These are phyloP conservation scores for Pleurostoma richardsiae DNA, from an alignment of 2,329 filamentous ascomycete species.

Conservation along the genomic window DNA sequence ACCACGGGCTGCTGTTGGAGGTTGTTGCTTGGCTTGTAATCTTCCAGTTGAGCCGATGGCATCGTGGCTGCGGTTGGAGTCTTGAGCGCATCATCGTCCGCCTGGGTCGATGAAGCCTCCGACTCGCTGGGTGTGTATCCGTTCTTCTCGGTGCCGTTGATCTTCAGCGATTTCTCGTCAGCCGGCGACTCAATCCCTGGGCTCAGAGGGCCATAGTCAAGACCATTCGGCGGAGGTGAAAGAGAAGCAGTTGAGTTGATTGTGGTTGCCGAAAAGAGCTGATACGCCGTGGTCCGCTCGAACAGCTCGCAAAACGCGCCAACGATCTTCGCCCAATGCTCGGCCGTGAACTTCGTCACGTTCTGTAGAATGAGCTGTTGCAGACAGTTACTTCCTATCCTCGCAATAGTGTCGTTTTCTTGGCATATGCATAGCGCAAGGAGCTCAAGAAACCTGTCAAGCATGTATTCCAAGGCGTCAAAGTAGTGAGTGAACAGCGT, in stretches of 20 bases:
- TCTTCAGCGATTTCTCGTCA: conserved; percentile 53
- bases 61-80: conserved; percentile 15
- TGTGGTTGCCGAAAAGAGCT: conserved; percentile 82
- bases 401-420: conserved; percentile 96
- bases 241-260: conserved; percentile 48
- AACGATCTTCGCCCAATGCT: conserved; percentile 93
- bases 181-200: conserved; percentile 29
- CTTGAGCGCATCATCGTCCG: conserved; percentile 26
- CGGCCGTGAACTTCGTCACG: conserved; percentile 79
- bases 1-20: conserved; percentile 85
- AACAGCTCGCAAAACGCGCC: conserved; percentile 95
- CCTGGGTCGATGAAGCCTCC: conserved; percentile 23
- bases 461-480: conserved; percentile 92
- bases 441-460: conserved; percentile 93
- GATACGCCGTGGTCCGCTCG: conserved; percentile 87
- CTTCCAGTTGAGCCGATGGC: conserved; percentile 60
- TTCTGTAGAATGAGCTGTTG: conserved; percentile 97
- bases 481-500: conserved; percentile 99
- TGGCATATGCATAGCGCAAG: conserved; percentile 96
- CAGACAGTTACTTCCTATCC: conserved; percentile 96
- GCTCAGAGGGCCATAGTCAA: conserved; percentile 41
- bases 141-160: conserved; percentile 48
- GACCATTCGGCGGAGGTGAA: conserved; percentile 46
- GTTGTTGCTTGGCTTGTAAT: conserved; percentile 74
- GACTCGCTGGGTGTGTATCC: conserved; percentile 22